Evolutionary conservation across 129 eudicot genomes (phyloP).

Genomic region (Artemisia argyi): DNA sequence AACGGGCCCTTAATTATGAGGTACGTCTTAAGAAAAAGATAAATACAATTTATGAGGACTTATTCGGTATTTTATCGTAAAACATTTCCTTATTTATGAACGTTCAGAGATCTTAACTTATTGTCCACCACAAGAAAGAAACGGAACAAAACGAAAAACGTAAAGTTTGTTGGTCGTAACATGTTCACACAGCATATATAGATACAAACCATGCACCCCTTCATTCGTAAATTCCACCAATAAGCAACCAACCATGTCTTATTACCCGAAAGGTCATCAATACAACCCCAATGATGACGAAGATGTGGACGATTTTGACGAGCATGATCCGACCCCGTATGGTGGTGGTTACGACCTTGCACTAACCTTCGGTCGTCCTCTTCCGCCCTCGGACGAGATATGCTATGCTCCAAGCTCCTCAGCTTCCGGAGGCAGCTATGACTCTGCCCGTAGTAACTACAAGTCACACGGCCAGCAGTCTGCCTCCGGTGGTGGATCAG

Average conservation of each 20-base stretch:
- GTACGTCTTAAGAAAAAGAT: too few species aligned
- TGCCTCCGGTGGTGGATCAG: constrained; percentile 36
- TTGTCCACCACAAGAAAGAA: too few species aligned
- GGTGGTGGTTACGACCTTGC: constrained; percentile 76
- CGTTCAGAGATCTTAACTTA: neutral
- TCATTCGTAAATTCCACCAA: neutral
- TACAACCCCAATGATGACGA: constrained; percentile 36
- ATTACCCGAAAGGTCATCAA: constrained; percentile 68
- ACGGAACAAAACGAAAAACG: neutral
- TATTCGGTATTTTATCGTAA: too few species aligned
- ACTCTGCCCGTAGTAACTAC: constrained; percentile 59
- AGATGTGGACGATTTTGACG: constrained; percentile 70
- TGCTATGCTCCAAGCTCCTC: constrained; percentile 57
- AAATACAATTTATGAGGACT: too few species aligned
- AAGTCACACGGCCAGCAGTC: constrained; percentile 54
- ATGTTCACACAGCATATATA: constrained; percentile 11
- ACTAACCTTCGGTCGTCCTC: constrained; percentile 69
- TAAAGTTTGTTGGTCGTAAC: neutral
- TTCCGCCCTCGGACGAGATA: constrained; percentile 65
- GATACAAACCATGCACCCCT: constrained; percentile 10
- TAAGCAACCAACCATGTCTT: constrained; percentile 49
- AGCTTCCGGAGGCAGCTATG: constrained; percentile 38
- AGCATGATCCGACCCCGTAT: constrained; percentile 81
- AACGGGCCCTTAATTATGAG: too few species aligned
- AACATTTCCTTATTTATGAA: neutral